Evolutionary conservation across 1,139 yeast species (phyloP).

Genomic region (Diutina sp.): DNA sequence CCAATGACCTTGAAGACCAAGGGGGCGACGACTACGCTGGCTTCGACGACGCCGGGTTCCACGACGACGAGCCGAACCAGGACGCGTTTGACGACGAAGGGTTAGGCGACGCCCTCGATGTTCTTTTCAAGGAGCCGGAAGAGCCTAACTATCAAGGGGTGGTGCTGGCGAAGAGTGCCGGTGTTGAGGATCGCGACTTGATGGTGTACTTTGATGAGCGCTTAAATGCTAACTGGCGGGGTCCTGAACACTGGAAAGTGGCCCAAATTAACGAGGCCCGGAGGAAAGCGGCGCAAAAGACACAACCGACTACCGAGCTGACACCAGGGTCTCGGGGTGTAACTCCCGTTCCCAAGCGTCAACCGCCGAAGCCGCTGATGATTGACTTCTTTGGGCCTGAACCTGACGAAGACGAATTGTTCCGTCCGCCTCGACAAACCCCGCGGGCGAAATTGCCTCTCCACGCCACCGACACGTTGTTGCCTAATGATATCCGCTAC

Average conservation of each 20-base stretch:
- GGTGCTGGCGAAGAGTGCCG: neutral
- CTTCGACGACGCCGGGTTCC: neutral
- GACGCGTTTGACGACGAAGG: neutral
- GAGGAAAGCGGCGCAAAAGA: slow-evolving; percentile 10
- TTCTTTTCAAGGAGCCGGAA: neutral
- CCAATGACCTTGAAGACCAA: neutral
- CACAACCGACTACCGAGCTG: slow-evolving; percentile 6
- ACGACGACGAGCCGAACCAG: neutral
- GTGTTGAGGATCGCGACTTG: slow-evolving; percentile 50
- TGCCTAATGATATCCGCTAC: slow-evolving; percentile 70
- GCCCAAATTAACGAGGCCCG: slow-evolving; percentile 34
- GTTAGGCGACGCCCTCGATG: neutral
- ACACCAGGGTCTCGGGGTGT: slow-evolving; percentile 2
- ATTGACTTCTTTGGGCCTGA: slow-evolving; percentile 39
- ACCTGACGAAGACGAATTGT: slow-evolving; percentile 34
- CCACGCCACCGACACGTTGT: slow-evolving; percentile 15
- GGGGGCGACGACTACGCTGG: neutral
- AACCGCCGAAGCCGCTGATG: slow-evolving; percentile 19
- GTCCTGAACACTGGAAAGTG: slow-evolving; percentile 92
- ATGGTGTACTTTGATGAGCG: slow-evolving; percentile 73
- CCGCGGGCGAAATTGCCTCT: slow-evolving; percentile 18
- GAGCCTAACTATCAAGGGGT: slow-evolving; percentile 5
- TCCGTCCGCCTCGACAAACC: slow-evolving; percentile 34
- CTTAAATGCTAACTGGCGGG: slow-evolving; percentile 68
- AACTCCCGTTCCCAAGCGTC: slow-evolving; percentile 9